phyloP scores from a whole-genome alignment of 2,329 filamentous ascomycete genomes.

The Ophiostoma ulmi region DNA sequence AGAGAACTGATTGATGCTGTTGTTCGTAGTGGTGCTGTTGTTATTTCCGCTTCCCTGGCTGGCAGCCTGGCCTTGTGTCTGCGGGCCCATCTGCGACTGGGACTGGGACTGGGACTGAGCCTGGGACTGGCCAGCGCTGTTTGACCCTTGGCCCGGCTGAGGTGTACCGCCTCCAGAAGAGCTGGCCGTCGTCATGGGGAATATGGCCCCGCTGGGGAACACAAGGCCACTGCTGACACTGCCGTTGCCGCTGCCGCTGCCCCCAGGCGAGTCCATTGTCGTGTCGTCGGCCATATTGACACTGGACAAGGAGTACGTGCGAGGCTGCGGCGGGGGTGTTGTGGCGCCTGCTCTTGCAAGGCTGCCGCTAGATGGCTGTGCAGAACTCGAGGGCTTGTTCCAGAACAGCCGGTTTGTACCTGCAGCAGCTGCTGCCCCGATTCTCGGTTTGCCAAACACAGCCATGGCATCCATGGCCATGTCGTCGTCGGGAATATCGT shows the following conservation, averaged over 20 bases:
- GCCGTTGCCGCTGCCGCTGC: slow-evolving; percentile 16
- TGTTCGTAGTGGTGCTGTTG: not conserved
- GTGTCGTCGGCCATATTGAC: slow-evolving; percentile 45
- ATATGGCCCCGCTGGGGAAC: slow-evolving; percentile 30
- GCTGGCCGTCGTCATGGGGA: slow-evolving; percentile 33
- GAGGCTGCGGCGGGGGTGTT: slow-evolving; percentile 16
- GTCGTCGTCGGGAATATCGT: slow-evolving; percentile 64
- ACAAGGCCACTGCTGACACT: slow-evolving; percentile 25
- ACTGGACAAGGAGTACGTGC: slow-evolving; percentile 46
- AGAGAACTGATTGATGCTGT: slow-evolving; percentile 13
- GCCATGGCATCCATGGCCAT: slow-evolving; percentile 52
- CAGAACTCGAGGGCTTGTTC: slow-evolving; percentile 46
- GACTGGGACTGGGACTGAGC: not conserved
- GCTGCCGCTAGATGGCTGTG: slow-evolving; percentile 41
- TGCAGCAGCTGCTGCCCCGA: slow-evolving; percentile 43
- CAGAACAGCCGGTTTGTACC: slow-evolving; percentile 68
- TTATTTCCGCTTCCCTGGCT: not conserved
- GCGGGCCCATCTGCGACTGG: not conserved
- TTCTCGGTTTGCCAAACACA: slow-evolving; percentile 63
- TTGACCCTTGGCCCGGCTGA: slow-evolving; percentile 30
- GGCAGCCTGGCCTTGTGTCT: not conserved
- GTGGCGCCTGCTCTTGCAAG: slow-evolving; percentile 42
- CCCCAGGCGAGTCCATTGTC: slow-evolving; percentile 21
- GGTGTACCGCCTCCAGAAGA: slow-evolving; percentile 38
- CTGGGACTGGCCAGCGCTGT: not conserved